Base-by-base conservation (phyloP, 164 flowering plant genomes). In the Magnolia kwangsiensis region DNA sequence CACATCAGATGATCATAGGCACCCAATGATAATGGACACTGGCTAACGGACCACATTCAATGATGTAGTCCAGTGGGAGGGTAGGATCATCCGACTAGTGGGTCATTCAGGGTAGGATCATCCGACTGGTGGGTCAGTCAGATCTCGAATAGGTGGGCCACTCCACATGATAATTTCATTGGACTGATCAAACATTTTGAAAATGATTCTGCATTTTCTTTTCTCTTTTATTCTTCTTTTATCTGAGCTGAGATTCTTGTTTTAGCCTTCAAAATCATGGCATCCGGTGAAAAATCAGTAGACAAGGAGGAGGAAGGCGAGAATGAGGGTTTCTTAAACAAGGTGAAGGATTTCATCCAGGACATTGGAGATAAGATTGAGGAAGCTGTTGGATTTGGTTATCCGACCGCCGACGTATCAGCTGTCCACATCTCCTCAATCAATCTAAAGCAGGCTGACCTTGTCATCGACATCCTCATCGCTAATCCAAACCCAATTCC, bases 301-400 rank as follows among this genome's bases (percentile, higher is more conserved):
- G 73, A 50, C 27, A 49, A 67, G 51, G 37, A 73, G 77, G 65
- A 67, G n/a, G 79, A 70, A 78, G 75, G 29, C n/a, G 79, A 78
- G 51, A 37, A 78, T 1, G 74, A 58, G 4, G 81, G 81, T 11
- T 79, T 79, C 50, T 20, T 81, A 14, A 77, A 51, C 0, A 79
- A 78, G 45, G 79, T 78, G 69, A 79, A 78, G 68, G 79, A 66
- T 31, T 79, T 81, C 79, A 78, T 81, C 58, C 83, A 78, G 0
- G 79, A 81, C 31, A 55, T 81, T 0, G 81, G 83, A 49, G 83
- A 79, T 63, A 81, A 78, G 79, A 76, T 81, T 19, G 81, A 81
- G 73, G 81, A 78, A 69, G 76, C 69, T 8, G 79, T 76, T 0
- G 79, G 79, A 58, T 81, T 78, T n/a, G 81, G 81, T 1, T 73